Evolutionary conservation across 129 eudicot genomes (phyloP).

Genomic region (Erigeron canadensis): DNA sequence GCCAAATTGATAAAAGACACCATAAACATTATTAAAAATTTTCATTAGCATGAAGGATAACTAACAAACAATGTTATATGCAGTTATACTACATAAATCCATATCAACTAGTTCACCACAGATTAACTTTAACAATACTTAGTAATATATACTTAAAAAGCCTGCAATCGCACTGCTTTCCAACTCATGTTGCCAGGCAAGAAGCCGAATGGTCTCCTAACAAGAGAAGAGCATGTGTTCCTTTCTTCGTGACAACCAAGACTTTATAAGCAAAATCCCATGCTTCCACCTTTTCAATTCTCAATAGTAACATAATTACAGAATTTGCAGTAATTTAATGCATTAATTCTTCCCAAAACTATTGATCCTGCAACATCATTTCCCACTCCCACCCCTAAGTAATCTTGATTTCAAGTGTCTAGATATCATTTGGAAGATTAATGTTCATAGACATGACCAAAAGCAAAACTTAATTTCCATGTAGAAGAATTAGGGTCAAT

Average conservation of each 20-base stretch:
- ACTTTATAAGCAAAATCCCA: too few relatives aligned
- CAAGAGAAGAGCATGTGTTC: background rate
- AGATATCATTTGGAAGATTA: too few relatives aligned
- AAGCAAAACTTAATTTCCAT: too few relatives aligned
- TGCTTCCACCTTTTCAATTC: background rate
- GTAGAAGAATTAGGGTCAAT: too few relatives aligned
- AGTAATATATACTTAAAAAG: background rate
- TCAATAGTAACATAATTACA: background rate
- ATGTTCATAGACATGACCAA: too few relatives aligned
- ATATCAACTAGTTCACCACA: too few relatives aligned
- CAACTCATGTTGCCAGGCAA: background rate
- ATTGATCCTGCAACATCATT: background rate
- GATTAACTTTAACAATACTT: too few relatives aligned
- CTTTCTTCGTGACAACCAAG: background rate
- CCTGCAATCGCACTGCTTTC: background rate
- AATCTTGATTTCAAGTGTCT: background rate
- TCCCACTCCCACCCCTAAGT: background rate
- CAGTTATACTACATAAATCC: too few relatives aligned
- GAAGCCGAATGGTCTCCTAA: background rate
- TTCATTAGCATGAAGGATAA: conserved; percentile 1
- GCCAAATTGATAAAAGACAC: conserved; percentile 2
- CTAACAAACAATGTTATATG: too few relatives aligned
- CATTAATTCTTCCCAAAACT: background rate
- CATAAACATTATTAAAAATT: conserved; percentile 5
- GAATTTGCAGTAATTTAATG: conserved; percentile 5